Base-by-base conservation (phyloP, 257 asterid genomes). In the Capsicum rhomboideum region DNA sequence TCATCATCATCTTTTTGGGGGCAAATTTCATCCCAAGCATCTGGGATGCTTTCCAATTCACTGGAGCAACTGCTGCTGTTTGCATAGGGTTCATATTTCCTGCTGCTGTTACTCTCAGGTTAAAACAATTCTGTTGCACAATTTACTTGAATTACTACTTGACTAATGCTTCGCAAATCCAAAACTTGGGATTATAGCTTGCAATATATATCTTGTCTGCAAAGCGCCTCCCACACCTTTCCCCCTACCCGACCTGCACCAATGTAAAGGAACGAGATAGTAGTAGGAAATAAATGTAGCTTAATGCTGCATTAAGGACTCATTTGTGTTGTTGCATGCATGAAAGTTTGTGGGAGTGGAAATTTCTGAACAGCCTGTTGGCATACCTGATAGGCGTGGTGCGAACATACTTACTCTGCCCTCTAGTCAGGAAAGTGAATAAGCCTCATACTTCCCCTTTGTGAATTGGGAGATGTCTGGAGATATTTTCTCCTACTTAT, bases 31-130 rank as follows among this genome's bases (percentile, higher is more conserved):
- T 95, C 68, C 98, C 99, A 11, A 95, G 94, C 92, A 95, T 95
- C 79, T 95, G 99, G 99, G 97, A 95, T 42, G 99, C 97, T 61
- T 95, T 95, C 91, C 99, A 95, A 84, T 95, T 95, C 91, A 93
- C 97, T 40, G 99, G 99, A 78, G 98, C 98, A 79, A 93, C 99
- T 50, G 98, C 98, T 28, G 98, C 97, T 79, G 98, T 93, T 72
- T 87, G 91, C 85, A 90, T 95, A 37, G 98, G 97, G 77, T 95
- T 95, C 91, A 92, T 95, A 86, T 86, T 95, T 53, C 99, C 98
- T 64, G 93, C 95, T 82, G 91, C 96, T 67, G 89, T 93, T 84
- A 87, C 91, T 56, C 91, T 93, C 40, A 86, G 92, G 97, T 93
- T 78, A 84, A 46, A 40, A 26, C 23, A 49, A 23, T 75, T 75